Percentiles rank a stretch among this genome's conserved stretches.
phyloP scores from a whole-genome alignment of 1,284 basidiomycete species.

The Trichosporon coremiiforme region DNA sequence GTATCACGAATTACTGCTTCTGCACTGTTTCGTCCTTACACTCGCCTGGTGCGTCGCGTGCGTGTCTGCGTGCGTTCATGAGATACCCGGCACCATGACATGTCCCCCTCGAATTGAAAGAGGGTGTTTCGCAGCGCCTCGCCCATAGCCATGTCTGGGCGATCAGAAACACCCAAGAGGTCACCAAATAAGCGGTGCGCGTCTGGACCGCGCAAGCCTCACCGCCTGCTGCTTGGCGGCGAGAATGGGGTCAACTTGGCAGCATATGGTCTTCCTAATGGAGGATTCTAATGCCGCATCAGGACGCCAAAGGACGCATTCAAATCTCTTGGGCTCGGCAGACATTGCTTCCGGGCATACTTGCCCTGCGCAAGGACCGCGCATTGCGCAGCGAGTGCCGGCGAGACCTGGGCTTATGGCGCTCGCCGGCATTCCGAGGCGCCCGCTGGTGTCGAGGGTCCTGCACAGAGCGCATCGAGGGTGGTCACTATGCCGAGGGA shows the following conservation, averaged over 20 bases:
- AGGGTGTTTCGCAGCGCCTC: not conserved
- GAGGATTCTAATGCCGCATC: not conserved
- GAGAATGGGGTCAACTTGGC: constrained; percentile 7
- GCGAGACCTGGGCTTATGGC: not conserved
- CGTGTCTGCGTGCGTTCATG: not conserved
- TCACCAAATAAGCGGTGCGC: not conserved
- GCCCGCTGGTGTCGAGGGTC: not conserved
- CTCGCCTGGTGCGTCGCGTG: not conserved
- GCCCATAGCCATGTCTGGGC: not conserved
- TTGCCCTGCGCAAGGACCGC: not conserved
- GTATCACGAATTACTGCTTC: not conserved
- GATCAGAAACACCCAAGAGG: not conserved
- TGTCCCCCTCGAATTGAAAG: not conserved
- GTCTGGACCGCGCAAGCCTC: not conserved
- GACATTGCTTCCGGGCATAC: not conserved
- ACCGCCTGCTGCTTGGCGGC: not conserved
- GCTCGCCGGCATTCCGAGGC: not conserved
- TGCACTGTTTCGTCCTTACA: not conserved
- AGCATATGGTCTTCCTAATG: not conserved
- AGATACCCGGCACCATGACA: too few relatives aligned
- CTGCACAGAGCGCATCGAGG: not conserved
- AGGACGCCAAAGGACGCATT: not conserved
- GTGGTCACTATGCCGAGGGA: not conserved
- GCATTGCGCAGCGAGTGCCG: not conserved
- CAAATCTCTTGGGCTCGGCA: not conserved